Conservation (phyloP, 1,284 basidiomycete species). For the Heterobasidion irregulare region DNA sequence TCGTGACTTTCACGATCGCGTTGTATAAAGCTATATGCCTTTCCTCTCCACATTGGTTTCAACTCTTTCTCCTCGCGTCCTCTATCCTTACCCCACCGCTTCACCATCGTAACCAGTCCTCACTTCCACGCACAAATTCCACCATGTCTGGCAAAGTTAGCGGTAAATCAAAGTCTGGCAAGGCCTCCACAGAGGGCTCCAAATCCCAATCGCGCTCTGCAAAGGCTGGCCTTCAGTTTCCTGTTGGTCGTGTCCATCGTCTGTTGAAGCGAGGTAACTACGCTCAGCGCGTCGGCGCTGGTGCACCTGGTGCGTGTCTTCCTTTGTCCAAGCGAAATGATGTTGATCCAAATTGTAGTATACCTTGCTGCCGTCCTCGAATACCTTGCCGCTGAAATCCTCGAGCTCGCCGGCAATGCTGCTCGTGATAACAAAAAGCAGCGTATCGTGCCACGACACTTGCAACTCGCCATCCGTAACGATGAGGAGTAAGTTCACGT, state of each 20-base stretch:
- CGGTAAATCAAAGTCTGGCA: slow-evolving; percentile 55
- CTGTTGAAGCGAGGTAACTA: slow-evolving; percentile 73
- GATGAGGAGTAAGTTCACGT: slow-evolving; percentile 59
- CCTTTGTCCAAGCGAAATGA: slow-evolving; percentile 20
- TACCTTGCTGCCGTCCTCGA: slow-evolving; percentile 72
- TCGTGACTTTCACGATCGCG: slow-evolving; percentile 13
- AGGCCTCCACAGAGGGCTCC: slow-evolving; percentile 37
- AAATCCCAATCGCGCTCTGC: slow-evolving; percentile 71
- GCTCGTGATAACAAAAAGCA: slow-evolving; percentile 71
- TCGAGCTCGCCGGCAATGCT: slow-evolving; percentile 71
- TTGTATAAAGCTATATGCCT: slow-evolving; percentile 11
- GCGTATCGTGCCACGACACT: slow-evolving; percentile 86
- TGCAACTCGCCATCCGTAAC: slow-evolving; percentile 87
- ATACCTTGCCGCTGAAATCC: slow-evolving; percentile 69
- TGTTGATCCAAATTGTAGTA: slow-evolving; percentile 29
- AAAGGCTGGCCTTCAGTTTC: slow-evolving; percentile 81
- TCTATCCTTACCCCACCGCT: slow-evolving; percentile 3
- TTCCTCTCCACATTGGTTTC: slow-evolving; percentile 5
- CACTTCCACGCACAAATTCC: slow-evolving; percentile 2
- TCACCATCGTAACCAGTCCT: slow-evolving; percentile 1
- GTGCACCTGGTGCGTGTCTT: slow-evolving; percentile 44
- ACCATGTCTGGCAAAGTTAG: slow-evolving; percentile 47
- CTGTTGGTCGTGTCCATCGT: slow-evolving; percentile 90
- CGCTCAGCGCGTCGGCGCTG: slow-evolving; percentile 51
- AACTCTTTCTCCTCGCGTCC: slow-evolving; percentile 4